These are phyloP conservation scores for Sparassis latifolia DNA, from an alignment of 1,284 basidiomycete genomes.

Conservation along the genomic window DNA sequence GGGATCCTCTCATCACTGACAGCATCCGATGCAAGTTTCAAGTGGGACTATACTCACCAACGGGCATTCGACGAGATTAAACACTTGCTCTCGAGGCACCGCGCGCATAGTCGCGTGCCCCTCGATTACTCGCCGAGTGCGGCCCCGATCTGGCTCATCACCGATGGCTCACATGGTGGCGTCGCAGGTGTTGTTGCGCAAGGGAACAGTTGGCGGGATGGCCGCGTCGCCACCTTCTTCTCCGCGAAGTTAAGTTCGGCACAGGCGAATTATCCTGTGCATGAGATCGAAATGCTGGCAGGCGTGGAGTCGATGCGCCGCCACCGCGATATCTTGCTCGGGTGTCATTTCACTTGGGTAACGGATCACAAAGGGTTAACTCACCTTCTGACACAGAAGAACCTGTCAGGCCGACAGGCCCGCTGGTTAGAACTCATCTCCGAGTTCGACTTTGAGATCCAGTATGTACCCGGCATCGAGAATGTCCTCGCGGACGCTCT, in stretches of 20 bases:
- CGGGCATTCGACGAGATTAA: slow-evolving; percentile 21
- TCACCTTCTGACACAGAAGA: slow-evolving; percentile 17
- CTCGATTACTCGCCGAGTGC: slow-evolving; percentile 14
- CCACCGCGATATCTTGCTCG: slow-evolving; percentile 18
- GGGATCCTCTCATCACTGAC: slow-evolving; percentile 11
- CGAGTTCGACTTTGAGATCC: slow-evolving; percentile 19
- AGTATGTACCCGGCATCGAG: slow-evolving; percentile 10
- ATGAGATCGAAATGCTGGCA: slow-evolving; percentile 17
- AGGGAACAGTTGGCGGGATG: slow-evolving; percentile 2
- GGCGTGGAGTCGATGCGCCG: slow-evolving; percentile 22
- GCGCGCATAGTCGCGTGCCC: slow-evolving; percentile 9
- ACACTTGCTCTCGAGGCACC: slow-evolving; percentile 9
- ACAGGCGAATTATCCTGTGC: slow-evolving; percentile 22
- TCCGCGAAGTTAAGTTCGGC: slow-evolving; percentile 25
- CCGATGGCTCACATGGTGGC: slow-evolving; percentile 8
- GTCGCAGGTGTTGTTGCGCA: slow-evolving; percentile 14
- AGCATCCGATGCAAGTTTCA: slow-evolving; percentile 3
- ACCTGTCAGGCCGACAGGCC: slow-evolving; percentile 16
- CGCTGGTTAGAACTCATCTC: slow-evolving; percentile 17
- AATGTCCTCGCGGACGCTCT: slow-evolving; percentile 23
- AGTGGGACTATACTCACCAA: slow-evolving; percentile 17
- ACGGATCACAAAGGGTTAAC: slow-evolving; percentile 22
- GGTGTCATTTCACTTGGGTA: slow-evolving; percentile 14
- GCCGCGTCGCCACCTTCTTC: slow-evolving; percentile 17
- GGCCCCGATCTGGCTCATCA: slow-evolving; percentile 9